Evolutionary conservation across 116 monocot genomes (phyloP), one percentile per base, ranked within the genome.

Genomic region (Papilionanthe hybrid): DNA sequence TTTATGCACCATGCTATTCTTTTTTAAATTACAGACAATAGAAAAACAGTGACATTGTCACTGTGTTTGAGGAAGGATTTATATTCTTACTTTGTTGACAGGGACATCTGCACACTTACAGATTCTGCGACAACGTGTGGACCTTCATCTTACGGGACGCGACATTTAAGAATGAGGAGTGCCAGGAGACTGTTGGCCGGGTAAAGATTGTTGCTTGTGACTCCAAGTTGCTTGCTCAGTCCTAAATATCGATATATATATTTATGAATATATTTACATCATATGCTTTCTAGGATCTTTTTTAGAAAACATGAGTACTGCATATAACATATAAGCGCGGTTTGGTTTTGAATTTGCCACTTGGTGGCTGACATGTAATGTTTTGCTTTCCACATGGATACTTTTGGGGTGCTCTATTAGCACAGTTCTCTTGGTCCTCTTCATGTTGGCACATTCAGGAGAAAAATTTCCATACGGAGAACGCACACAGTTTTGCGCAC

Each of bases 71-170:
- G 27, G 18, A 44, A 27, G 2, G 5, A 44, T 73, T 48, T 49
- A 20, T 10, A 19, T 42, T 75, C 25, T 48, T 8, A 15, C 27
- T 63, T 44, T 18, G 78, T 77, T n/a, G 75, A 63, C 81, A 96
- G 96, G 96, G 96, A 7, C 96, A 96, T 75, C 86, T 96, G 56
- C 96, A 96, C 85, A 96, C 96, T 0, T 96, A 96, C 82, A 90
- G 96, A 87, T 96, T 96, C 84, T 96, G 96, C 29, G 96, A 96
- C 83, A 96, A 96, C 66, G 96, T 96, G 15, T 96, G 96, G 96
- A 96, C 96, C 23, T 96, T 96, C 87, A 96, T 96, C 50, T 83
- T 96, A 75, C 89, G 88, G 78, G 91, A 91, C 72, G 96, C 96
- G 42, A 65, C 77, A 1, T 93, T 96, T 85, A 96, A 96, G 86